phyloP scores from a whole-genome alignment of 2,329 filamentous ascomycete species.

The Trichoderma guizhouense region DNA sequence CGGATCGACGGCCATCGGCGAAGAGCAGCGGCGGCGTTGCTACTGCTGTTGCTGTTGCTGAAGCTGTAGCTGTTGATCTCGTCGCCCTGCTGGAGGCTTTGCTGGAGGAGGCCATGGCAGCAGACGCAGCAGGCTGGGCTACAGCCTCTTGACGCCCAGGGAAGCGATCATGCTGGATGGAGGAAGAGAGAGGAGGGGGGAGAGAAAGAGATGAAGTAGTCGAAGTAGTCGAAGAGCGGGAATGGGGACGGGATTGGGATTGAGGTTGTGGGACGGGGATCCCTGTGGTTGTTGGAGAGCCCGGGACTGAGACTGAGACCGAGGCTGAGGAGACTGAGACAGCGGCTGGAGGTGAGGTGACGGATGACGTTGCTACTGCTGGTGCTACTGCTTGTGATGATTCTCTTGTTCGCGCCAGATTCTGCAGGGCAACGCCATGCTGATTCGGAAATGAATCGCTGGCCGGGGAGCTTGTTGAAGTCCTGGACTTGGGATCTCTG shows the following conservation, averaged over 20 bases:
- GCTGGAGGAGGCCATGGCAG: conserved; percentile 17
- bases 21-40: conserved; percentile 37
- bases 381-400: not conserved
- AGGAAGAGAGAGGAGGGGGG: conserved; percentile 12
- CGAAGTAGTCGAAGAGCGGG: conserved; percentile 2
- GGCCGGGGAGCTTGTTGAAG: conserved; percentile 21
- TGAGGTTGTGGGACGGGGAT: not conserved
- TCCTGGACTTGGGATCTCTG: conserved; percentile 21
- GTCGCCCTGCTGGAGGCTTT: conserved; percentile 3
- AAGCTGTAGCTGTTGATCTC: not conserved
- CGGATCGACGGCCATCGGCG: conserved; percentile 26
- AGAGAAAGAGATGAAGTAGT: not conserved
- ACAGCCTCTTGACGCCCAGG: conserved; percentile 28
- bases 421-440: conserved; percentile 32
- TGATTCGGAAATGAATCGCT: conserved; percentile 29
- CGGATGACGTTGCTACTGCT: not conserved
- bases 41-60: conserved; percentile 26
- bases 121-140: conserved; percentile 22
- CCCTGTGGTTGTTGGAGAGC: not conserved
- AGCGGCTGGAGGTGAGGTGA: conserved; percentile 4
- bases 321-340: conserved; percentile 9
- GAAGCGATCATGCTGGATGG: conserved; percentile 23
- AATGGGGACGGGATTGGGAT: not conserved
- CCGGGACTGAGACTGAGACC: not conserved
- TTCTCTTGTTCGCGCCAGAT: conserved; percentile 26